Evolutionary conservation across 2,329 filamentous ascomycete genomes (phyloP), one percentile per base, ranked within the genome.

Genomic region (Nemania sp.): DNA sequence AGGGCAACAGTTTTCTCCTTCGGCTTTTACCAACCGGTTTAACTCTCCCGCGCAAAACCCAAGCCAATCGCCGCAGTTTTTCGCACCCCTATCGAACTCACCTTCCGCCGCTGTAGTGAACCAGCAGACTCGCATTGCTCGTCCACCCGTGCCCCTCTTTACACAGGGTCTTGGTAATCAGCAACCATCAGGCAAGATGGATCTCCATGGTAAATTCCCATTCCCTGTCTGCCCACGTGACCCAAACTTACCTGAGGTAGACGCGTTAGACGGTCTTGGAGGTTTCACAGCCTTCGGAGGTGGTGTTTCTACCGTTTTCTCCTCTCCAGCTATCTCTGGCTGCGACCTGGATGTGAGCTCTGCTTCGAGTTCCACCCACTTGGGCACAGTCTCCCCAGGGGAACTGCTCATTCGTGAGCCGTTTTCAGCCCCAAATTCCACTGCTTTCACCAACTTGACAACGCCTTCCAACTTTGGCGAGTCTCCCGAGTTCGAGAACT

Each of bases 311-410:
- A 80, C 83, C 70, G 82, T 84, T 70, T 82, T 82, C 77, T 86
- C 86, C 62, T 88, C 87, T 65, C 86, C 87, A 32, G 84, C 82
- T 64, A 77, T 86, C 55, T 78, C 82, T 54, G 81, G 82, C 57
- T 87, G 87, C 79, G 88, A 89, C 74, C 78, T 86, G 73, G 80
- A 75, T 66, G 78, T 79, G 67, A 83, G 81, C 72, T 77, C 76
- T 73, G 80, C 81, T 45, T 82, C 84, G 52, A 85, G 84, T 79
- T 83, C 85, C 60, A 80, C 82, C 77, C 86, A 88, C 77, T 77
- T 89, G 77, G 88, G 86, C 74, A 97, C 94, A 49, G 88, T 97
- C 70, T 97, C 94, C 69, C 94, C 94, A 22, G 90, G 92, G 80
- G 93, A 97, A 76, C 85, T 97, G 72, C 82, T 91, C 73, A 84